Percentiles rank a stretch among this genome's conserved stretches.
Conservation (phyloP, 441 rosid species). For the Hypseocharis bilobata region DNA sequence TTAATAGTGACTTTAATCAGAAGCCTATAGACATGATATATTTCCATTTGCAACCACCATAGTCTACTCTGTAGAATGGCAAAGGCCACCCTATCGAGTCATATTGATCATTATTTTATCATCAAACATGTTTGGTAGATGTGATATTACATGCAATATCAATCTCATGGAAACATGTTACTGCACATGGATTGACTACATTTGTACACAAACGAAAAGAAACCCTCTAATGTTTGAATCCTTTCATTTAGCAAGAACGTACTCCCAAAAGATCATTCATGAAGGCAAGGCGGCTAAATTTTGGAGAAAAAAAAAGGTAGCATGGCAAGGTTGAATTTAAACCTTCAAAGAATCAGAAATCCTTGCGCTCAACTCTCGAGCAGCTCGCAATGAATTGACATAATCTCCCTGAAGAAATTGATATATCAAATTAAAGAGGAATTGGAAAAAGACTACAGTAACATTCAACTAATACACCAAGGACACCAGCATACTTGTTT, state of each 20-base stretch:
- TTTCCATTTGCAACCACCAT: too few species aligned
- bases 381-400: constrained; percentile 59
- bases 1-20: too few species aligned
- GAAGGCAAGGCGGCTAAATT: constrained; percentile 8
- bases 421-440: constrained; percentile 12
- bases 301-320: neutral
- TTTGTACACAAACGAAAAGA: neutral
- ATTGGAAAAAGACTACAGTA: constrained; percentile 1
- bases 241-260: neutral
- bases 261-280: neutral
- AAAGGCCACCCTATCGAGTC: neutral
- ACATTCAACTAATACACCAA: constrained; percentile 12
- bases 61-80: too few species aligned
- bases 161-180: neutral
- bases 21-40: too few species aligned
- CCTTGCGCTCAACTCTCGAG: constrained; percentile 56
- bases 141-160: neutral
- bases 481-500: constrained; percentile 40
- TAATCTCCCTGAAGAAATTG: constrained; percentile 47
- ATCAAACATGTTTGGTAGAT: neutral
- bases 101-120: neutral
- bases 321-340: constrained; percentile 10
- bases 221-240: neutral
- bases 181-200: neutral
- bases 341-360: constrained; percentile 55